Evolutionary conservation across 2,329 filamentous ascomycete species (phyloP), one percentile per base, ranked within the genome.

Genomic region (Hawksworthiomyces lignivorus): DNA sequence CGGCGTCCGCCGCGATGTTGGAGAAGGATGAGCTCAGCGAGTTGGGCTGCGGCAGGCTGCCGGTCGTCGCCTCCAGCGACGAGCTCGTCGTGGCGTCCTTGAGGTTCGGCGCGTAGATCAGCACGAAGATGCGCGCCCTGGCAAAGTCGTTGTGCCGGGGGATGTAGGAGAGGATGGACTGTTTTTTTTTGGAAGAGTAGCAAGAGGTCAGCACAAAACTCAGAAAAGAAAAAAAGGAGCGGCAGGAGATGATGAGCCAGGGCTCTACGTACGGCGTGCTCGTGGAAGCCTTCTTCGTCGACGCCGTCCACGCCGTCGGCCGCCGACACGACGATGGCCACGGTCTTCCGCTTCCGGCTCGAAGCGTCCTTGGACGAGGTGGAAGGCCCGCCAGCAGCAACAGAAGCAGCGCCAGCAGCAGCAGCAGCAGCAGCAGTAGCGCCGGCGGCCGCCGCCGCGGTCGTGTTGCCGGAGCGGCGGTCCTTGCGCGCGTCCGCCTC

Each of bases 101-200:
- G 41, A 94, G 67, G 39, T 77, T 73, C 1, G 90, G 90, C 3
- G 87, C 80, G 62, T 95, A 95, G 56, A 97, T 90, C 50, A 97
- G 72, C 44, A 97, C 75, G 55, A 94, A 94, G 19, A 96, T 72
- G 57, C 86, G 85, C 50, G 82, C 78, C 48, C 72, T 78, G 35
- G 79, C 76, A 48, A 82, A 77, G 59, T 95, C 80, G 50, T 82
- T 80, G 46, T 84, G 77, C 48, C 81, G 77, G 28, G 88, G 87
- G 37, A 97, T 84, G 60, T 94, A 84, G 32, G 89, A 94, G 43
- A 97, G 73, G 51, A 97, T 85, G 21, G 84, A 87, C 84, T 89
- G 46, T 18, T n/a, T n/a, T n/a, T n/a, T n/a, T n/a, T n/a, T 19
- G 36, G 21, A 27, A 2, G 5, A 31, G 18, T 14, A 40, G 29